Evolutionary conservation across 192 early-diverging fungal genomes (phyloP).

Genomic region (Linnemannia zychae): DNA sequence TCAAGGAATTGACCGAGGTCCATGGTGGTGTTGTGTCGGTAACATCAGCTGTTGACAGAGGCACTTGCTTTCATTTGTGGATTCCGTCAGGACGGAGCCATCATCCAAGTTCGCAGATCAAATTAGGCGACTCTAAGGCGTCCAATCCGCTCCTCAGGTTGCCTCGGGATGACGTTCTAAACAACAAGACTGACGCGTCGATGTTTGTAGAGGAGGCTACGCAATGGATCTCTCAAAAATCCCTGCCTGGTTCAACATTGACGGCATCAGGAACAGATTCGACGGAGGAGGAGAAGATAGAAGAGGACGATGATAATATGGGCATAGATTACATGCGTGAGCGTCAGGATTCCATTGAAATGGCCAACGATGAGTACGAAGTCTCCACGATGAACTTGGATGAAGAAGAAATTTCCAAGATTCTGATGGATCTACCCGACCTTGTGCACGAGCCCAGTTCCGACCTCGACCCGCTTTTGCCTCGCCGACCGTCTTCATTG

Average conservation of each 20-base stretch:
- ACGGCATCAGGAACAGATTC: conserved; percentile 46
- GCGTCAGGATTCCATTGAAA: conserved; percentile 11
- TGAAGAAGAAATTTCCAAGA: conserved; percentile 31
- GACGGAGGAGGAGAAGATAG: conserved; percentile 42
- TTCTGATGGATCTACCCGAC: conserved; percentile 31
- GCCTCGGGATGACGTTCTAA: conserved; percentile 16
- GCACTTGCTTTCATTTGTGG: conserved; percentile 62
- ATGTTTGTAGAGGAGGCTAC: conserved; percentile 46
- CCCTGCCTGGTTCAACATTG: conserved; percentile 40
- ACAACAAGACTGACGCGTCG: conserved; percentile 48
- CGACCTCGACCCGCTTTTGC: neutral
- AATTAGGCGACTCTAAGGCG: conserved; percentile 36
- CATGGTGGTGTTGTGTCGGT: conserved; percentile 66
- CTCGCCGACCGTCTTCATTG: conserved; percentile 4
- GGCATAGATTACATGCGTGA: conserved; percentile 27
- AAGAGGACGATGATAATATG: conserved; percentile 20
- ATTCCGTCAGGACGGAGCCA: conserved; percentile 66
- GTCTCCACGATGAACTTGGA: conserved; percentile 31
- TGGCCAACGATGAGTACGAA: conserved; percentile 24
- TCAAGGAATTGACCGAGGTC: conserved; percentile 66
- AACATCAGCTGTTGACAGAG: conserved; percentile 55
- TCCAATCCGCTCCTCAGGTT: neutral
- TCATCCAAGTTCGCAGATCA: conserved; percentile 56
- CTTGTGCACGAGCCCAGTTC: neutral
- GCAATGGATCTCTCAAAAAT: conserved; percentile 52